Evolutionary conservation across 2,329 filamentous ascomycete genomes (phyloP), one percentile per base, ranked within the genome.

Genomic region (Botrytis cinerea): DNA sequence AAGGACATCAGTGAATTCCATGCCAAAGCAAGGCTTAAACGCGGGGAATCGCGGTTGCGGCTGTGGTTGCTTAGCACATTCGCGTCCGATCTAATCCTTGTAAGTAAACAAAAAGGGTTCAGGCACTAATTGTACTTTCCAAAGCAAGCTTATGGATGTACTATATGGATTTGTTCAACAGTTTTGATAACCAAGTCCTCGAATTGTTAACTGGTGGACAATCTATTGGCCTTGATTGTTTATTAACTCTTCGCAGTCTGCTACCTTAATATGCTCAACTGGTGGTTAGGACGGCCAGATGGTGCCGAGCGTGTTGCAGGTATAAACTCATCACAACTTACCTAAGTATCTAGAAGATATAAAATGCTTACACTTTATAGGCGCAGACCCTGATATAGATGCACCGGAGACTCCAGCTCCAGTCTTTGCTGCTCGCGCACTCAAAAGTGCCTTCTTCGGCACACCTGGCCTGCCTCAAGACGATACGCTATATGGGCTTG

Each of bases 371-470:
- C n/a, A 61, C 20, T 14, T 14, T 22, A 43, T 22, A 73, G 71
- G 54, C 18, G 28, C 40, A 32, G 71, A 73, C 43, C 71, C 71
- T 2, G 71, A 73, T 40, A 48, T 35, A 45, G 89, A 91, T 25
- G 84, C 84, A 46, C 89, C 89, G 57, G 89, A 91, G 77, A 92
- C 90, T 25, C 90, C 90, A 10, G 90, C 88, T 0, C 89, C 90
- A 2, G 86, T 91, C 0, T 92, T 92, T 79, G 90, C 89, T 2
- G 89, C 89, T 54, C 86, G 90, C 74, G 90, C 90, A 9, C 84
- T 92, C 78, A 90, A 88, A 77, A 89, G 86, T 77, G 89, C 88
- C 40, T 81, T 92, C 63, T 91, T 91, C 77, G 90, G 90, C 59
- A 89, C 88, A 5, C 87, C 89, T 68, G 80, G 79, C n/a, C 79